Evolutionary conservation across 2,329 filamentous ascomycete species (phyloP).

Genomic region (Fusarium decemcellulare): DNA sequence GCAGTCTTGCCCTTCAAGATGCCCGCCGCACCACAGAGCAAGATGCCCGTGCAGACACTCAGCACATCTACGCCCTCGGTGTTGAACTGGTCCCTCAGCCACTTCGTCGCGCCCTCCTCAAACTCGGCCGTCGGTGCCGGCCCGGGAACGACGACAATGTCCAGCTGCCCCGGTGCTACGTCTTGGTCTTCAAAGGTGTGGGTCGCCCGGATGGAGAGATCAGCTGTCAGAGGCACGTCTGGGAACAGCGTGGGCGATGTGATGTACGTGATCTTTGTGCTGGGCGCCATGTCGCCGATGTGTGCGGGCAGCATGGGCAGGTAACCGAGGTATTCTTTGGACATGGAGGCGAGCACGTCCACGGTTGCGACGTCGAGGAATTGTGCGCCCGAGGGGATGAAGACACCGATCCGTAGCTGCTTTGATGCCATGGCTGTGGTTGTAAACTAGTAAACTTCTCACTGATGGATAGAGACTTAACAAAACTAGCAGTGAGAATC

Average conservation of each 20-base stretch:
- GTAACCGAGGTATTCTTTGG: slow-evolving; percentile 58
- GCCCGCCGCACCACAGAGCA: slow-evolving; percentile 64
- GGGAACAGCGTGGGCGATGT: slow-evolving; percentile 53
- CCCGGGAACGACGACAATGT: slow-evolving; percentile 66
- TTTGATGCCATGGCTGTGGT: slow-evolving; percentile 32
- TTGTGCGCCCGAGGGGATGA: slow-evolving; percentile 62
- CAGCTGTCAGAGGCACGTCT: slow-evolving; percentile 59
- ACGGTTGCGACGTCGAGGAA: slow-evolving; percentile 66
- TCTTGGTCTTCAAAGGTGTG: slow-evolving; percentile 60
- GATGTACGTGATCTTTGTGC: slow-evolving; percentile 62
- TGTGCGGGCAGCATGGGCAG: slow-evolving; percentile 53
- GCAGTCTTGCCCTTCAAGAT: slow-evolving; percentile 61
- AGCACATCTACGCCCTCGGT: slow-evolving; percentile 61
- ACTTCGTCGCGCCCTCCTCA: slow-evolving; percentile 54
- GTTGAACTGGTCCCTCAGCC: slow-evolving; percentile 59
- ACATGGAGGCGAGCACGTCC: slow-evolving; percentile 64
- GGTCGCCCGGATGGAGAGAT: slow-evolving; percentile 55
- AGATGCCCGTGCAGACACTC: slow-evolving; percentile 66
- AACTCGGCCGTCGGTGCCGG: slow-evolving; percentile 57
- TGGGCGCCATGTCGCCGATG: slow-evolving; percentile 58
- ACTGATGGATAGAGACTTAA: no score
- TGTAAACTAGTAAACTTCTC: neutral
- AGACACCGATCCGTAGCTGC: slow-evolving; percentile 63
- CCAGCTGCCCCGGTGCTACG: slow-evolving; percentile 65
- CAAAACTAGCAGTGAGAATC: no score